These are phyloP conservation scores for Candida tammaniensis DNA, from an alignment of 805 yeast species.

Conservation along the genomic window DNA sequence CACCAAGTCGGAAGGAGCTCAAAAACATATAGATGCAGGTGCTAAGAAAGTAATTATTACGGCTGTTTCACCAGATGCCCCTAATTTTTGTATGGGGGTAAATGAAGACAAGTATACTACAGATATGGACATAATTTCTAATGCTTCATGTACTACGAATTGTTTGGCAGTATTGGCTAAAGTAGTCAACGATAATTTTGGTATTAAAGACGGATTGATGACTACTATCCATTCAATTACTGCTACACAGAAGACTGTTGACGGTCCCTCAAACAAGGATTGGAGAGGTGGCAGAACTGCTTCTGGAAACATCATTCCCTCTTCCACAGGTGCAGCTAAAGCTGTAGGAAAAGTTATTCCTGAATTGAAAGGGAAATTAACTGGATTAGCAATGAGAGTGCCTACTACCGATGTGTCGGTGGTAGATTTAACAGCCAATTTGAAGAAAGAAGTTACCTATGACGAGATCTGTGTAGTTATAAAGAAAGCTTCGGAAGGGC, in stretches of 20 bases:
- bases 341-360: conserved; percentile 38
- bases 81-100: conserved; percentile 36
- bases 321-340: conserved; percentile 38
- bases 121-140: conserved; percentile 30
- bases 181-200: conserved; percentile 33
- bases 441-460: conserved; percentile 29
- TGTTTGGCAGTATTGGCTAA: conserved; percentile 38
- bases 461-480: conserved; percentile 31
- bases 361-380: conserved; percentile 35
- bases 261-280: conserved; percentile 38
- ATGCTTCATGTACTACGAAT: conserved; percentile 38
- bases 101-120: conserved; percentile 32
- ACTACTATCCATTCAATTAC: conserved; percentile 37
- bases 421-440: conserved; percentile 34
- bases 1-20: conserved; percentile 34
- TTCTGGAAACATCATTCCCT: conserved; percentile 34
- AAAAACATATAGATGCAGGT: conserved; percentile 35
- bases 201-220: conserved; percentile 36
- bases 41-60: conserved; percentile 35
- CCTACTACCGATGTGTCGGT: conserved; percentile 36
- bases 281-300: conserved; percentile 41
- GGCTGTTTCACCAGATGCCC: conserved; percentile 35
- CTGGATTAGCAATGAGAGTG: conserved; percentile 36
- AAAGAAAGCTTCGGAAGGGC: conserved; percentile 31
- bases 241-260: conserved; percentile 37